These are phyloP conservation scores for Craspedostauros australis DNA, from an alignment of 108 stramenopile genomes.

Conservation along the genomic window DNA sequence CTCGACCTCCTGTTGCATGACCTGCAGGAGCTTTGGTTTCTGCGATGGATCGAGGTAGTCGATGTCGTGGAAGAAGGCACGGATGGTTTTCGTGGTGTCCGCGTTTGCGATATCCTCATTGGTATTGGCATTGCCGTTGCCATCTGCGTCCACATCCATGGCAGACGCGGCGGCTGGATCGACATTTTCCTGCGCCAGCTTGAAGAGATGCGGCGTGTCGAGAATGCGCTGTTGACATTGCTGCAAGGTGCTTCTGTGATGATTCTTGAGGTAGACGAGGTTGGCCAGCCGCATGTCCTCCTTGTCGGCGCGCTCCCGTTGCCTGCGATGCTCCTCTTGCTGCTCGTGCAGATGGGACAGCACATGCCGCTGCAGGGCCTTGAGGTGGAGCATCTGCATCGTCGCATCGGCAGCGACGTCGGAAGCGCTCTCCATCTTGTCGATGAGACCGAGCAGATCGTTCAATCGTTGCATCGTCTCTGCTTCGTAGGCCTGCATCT, in stretches of 20 bases:
- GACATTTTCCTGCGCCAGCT: too few relatives aligned
- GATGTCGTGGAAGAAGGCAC: not conserved
- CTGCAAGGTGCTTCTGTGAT: constrained; percentile 1
- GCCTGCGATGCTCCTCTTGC: constrained; percentile 3
- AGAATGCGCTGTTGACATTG: too few relatives aligned
- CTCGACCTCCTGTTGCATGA: constrained; percentile 19
- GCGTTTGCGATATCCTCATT: not conserved
- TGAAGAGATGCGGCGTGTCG: constrained; percentile 1
- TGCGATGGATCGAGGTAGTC: constrained; percentile 13
- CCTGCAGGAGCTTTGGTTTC: constrained; percentile 1
- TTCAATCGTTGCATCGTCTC: too few relatives aligned
- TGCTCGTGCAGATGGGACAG: constrained; percentile 7
- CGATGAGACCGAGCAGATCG: too few relatives aligned
- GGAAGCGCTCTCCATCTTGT: too few relatives aligned
- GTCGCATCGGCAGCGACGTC: constrained; percentile 13
- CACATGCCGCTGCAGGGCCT: constrained; percentile 18
- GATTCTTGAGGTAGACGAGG: constrained; percentile 19
- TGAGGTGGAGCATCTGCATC: constrained; percentile 14
- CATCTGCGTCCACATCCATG: not conserved
- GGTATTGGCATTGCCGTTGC: not conserved
- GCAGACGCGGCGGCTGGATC: not conserved
- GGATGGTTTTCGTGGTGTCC: not conserved
- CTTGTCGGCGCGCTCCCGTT: constrained; percentile 1
- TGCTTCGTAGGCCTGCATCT: too few relatives aligned
- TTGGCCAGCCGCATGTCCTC: constrained; percentile 20